Conservation (phyloP, 495 filamentous ascomycete species). For the Barbatosphaeria neglecta region DNA sequence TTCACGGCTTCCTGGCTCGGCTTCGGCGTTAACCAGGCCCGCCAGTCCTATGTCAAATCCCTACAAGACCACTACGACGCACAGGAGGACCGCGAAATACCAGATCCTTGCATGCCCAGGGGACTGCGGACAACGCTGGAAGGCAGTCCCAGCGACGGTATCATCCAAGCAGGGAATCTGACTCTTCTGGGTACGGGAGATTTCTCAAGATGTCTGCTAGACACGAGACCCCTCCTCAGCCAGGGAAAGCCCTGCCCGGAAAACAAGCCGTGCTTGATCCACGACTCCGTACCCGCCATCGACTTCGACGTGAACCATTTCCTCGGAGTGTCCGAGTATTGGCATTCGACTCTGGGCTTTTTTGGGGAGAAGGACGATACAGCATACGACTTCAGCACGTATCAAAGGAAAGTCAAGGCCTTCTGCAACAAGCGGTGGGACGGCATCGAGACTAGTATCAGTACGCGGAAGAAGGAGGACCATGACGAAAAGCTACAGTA, state of each 20-base stretch:
- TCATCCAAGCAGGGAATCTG: slow-evolving; percentile 14
- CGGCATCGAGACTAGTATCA: slow-evolving; percentile 53
- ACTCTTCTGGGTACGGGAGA: slow-evolving; percentile 66
- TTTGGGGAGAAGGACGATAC: slow-evolving; percentile 76
- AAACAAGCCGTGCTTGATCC: slow-evolving; percentile 65
- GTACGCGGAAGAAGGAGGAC: slow-evolving; percentile 46
- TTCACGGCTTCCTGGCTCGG: slow-evolving; percentile 96
- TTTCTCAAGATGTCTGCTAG: slow-evolving; percentile 74
- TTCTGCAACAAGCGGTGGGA: slow-evolving; percentile 82
- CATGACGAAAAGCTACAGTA: slow-evolving; percentile 48
- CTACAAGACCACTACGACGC: slow-evolving; percentile 49
- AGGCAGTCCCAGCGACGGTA: slow-evolving; percentile 34
- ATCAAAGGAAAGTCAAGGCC: slow-evolving; percentile 70
- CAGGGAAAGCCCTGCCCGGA: slow-evolving; percentile 81
- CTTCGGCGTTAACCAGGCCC: slow-evolving; percentile 87
- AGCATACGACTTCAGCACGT: slow-evolving; percentile 83
- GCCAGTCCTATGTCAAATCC: slow-evolving; percentile 64
- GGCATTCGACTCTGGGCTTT: slow-evolving; percentile 95
- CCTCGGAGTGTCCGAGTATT: slow-evolving; percentile 95
- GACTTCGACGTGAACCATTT: slow-evolving; percentile 98
- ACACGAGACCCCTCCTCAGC: slow-evolving; percentile 77
- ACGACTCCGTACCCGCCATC: slow-evolving; percentile 87
- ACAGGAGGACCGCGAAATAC: slow-evolving; percentile 49
- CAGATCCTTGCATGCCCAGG: slow-evolving; percentile 82
- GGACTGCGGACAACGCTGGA: slow-evolving; percentile 59